phyloP scores from a whole-genome alignment of 1,139 yeast genomes.

The Blastobotrys ciferrii region DNA sequence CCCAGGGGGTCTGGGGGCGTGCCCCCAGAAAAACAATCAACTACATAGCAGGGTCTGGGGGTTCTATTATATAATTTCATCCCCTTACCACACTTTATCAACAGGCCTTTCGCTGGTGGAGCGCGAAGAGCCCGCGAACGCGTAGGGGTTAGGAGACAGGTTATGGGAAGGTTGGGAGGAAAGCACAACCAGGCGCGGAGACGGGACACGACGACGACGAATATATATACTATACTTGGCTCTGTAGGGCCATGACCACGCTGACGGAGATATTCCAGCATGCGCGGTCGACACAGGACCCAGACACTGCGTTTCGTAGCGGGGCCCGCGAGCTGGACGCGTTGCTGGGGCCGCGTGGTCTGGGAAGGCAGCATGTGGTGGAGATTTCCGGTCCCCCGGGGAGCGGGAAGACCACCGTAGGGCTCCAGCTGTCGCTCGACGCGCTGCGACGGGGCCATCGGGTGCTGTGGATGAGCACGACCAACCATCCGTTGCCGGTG shows the following conservation, averaged over 20 bases:
- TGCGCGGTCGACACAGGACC: constrained; percentile 5
- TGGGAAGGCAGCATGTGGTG: constrained; percentile 21
- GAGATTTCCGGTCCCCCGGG: constrained; percentile 71
- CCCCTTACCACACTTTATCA: too few relatives aligned
- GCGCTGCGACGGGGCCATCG: constrained; percentile 20
- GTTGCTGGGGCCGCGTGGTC: constrained; percentile 8
- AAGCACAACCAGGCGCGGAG: too few relatives aligned
- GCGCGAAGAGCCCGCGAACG: too few relatives aligned
- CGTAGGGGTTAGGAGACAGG: too few relatives aligned
- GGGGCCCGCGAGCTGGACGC: neutral
- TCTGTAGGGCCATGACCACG: neutral
- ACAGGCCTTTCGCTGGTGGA: too few relatives aligned
- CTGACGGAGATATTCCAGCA: constrained; percentile 1
- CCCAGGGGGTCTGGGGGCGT: too few relatives aligned
- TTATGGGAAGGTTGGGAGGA: too few relatives aligned
- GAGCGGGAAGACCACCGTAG: constrained; percentile 83
- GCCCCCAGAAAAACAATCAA: too few relatives aligned
- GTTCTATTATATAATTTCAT: too few relatives aligned
- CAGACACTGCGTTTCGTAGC: constrained; percentile 2
- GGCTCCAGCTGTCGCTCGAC: constrained; percentile 79
- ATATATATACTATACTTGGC: too few relatives aligned
- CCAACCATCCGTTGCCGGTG: constrained; percentile 17
- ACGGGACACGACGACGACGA: too few relatives aligned
- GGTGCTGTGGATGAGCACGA: constrained; percentile 24
- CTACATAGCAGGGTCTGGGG: too few relatives aligned